phyloP scores from a whole-genome alignment of 176 grass and related monocot genomes.

The Eleusine coracana region DNA sequence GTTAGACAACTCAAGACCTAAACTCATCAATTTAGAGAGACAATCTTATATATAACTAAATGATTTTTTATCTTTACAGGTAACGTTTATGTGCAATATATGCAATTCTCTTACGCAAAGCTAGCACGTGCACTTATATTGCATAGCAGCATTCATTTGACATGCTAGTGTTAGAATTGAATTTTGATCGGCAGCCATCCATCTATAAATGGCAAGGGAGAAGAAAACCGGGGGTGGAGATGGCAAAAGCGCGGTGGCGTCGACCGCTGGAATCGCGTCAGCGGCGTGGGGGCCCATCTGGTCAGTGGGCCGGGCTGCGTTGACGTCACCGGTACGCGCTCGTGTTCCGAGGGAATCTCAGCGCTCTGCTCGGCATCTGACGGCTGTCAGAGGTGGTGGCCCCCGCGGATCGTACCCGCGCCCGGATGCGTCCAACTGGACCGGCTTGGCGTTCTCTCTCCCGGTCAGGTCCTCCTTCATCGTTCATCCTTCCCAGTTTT shows the following conservation, averaged over 20 bases:
- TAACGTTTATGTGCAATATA: no score
- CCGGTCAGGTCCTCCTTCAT: not conserved
- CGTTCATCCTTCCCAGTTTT: not conserved
- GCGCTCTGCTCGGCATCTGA: conserved; percentile 60
- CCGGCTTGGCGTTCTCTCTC: not conserved
- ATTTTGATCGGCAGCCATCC: not conserved
- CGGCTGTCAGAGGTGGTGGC: conserved; percentile 42
- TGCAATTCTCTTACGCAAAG: no score
- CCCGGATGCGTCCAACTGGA: not conserved
- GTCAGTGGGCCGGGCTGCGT: not conserved
- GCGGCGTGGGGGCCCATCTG: not conserved
- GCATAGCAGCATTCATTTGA: no score
- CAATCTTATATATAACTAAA: no score
- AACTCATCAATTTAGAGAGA: not conserved
- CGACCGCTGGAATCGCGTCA: conserved; percentile 56
- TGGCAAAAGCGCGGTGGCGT: not conserved
- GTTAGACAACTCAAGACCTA: no score
- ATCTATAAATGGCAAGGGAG: not conserved
- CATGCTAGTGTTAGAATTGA: no score
- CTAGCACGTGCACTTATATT: no score
- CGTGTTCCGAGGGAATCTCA: conserved; percentile 57
- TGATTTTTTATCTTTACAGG: no score
- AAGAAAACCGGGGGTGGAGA: rapidly evolving
- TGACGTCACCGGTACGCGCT: conserved; percentile 46
- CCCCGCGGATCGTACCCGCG: conserved; percentile 30